Conservation (phyloP, 495 filamentous ascomycete genomes). For the Penicillium robsamsonii region DNA sequence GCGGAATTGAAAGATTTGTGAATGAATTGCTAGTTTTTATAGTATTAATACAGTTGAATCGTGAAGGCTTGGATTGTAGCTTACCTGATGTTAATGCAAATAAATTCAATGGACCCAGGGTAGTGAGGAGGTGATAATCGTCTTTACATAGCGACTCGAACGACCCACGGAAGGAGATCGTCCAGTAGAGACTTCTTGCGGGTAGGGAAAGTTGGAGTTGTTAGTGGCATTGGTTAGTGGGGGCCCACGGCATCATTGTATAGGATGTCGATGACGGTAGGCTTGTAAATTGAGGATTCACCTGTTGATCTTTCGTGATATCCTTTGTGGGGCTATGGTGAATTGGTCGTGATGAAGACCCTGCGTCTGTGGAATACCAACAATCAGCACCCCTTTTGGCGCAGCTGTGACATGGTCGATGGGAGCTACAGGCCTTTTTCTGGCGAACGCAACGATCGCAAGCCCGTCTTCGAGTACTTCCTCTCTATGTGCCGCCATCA, state of each 20-base stretch:
- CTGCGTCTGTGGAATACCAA: conserved; percentile 12
- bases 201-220: conserved; percentile 13
- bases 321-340: not conserved
- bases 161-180: conserved; percentile 15
- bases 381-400: conserved; percentile 14
- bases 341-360: not conserved
- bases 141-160: conserved; percentile 16
- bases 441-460: conserved; percentile 28
- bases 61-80: not conserved
- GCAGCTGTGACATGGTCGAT: conserved; percentile 23
- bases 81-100: conserved; percentile 22
- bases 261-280: not conserved
- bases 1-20: conserved; percentile 27
- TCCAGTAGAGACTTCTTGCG: conserved; percentile 15
- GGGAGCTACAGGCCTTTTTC: conserved; percentile 26
- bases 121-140: conserved; percentile 3
- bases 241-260: conserved; percentile 6
- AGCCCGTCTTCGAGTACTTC: conserved; percentile 13
- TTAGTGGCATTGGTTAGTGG: conserved; percentile 15
- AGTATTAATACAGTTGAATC: not conserved
- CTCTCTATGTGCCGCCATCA: conserved; percentile 12
- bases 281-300: not conserved
- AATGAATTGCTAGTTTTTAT: conserved; percentile 14
- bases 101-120: conserved; percentile 21
- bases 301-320: not conserved